phyloP scores from a whole-genome alignment of 1,284 basidiomycete genomes.

The Ceratobasidium sp. region DNA sequence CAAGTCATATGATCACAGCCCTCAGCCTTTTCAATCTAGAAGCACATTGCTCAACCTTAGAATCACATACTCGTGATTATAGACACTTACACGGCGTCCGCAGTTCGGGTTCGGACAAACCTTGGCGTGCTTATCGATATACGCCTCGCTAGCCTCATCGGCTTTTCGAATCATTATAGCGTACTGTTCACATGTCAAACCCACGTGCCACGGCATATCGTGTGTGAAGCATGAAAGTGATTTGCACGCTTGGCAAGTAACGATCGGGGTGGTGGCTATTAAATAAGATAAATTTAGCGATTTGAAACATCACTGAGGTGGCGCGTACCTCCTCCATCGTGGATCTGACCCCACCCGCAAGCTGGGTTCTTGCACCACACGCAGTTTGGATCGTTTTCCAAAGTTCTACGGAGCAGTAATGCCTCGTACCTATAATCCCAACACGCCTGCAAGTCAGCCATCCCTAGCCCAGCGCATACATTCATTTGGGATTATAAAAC shows the following conservation, averaged over 20 bases:
- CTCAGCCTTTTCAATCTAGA: constrained; percentile 32
- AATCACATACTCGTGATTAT: too few relatives aligned
- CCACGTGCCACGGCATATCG: constrained; percentile 33
- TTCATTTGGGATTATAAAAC: background rate
- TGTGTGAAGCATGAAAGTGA: constrained; percentile 19
- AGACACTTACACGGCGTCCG: constrained; percentile 12
- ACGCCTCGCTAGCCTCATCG: constrained; percentile 22
- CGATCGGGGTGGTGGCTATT: constrained; percentile 8
- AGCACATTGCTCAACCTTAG: too few relatives aligned
- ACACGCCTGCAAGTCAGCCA: background rate
- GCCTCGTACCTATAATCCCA: constrained; percentile 26
- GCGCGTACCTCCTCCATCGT: constrained; percentile 24
- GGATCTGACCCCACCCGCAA: constrained; percentile 22
- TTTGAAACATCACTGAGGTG: too few relatives aligned
- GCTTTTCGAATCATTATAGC: background rate
- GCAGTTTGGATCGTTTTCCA: constrained; percentile 16
- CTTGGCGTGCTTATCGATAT: constrained; percentile 12
- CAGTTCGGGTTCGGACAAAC: constrained; percentile 14
- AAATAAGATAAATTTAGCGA: too few relatives aligned
- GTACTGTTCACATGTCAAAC: constrained; percentile 32
- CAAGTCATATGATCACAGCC: constrained; percentile 40
- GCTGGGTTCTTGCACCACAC: constrained; percentile 34
- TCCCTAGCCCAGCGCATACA: background rate
- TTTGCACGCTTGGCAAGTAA: constrained; percentile 24
- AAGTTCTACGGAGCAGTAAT: constrained; percentile 20